Base-by-base conservation (phyloP, 1,139 yeast genomes). In the Lodderomyces pseudojiufengensis region DNA sequence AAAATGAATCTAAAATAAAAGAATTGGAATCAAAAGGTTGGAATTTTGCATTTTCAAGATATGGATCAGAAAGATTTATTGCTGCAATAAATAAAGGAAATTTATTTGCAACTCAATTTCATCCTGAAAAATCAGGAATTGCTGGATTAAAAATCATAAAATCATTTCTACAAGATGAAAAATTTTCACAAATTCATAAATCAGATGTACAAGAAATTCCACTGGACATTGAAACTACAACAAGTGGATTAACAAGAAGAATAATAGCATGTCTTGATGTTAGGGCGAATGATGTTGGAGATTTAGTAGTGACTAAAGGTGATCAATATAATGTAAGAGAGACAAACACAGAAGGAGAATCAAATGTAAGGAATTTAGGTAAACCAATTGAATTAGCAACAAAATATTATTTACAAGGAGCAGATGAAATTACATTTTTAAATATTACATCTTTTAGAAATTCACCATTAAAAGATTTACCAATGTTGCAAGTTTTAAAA, bases 291-390 rank as follows among this genome's bases (percentile, higher is more conserved):
- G 98, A 92, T 53, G 70, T 71, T 27, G 98, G 98, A 25, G 98
- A 92, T 54, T 70, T 92, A 48, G 97, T 92, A 1, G 98, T 92
- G 24, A 92, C 98, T 1, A 92, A 92, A 61, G 98, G 98, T 40
- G 98, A 92, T 53, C 98, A 92, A 57, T 92, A 92, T 55, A 95
- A 92, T 59, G 98, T 92, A 3, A 77, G 98, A 47, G 97, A 88
- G 51, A 73, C 81, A 44, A 53, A 63, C 11, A 18, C 18, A 35
- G 52, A 48, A 8, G 73, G 73, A 36, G 50, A 50, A 9, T 49
- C 50, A 29, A 72, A 75, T 31, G 96, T 92, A 11, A 75, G 97
- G 58, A 92, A 92, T 54, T 69, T 92, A 40, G 98, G 98, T 18
- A 92, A 92, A 57, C 98, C 98, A 1, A 96, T 92, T 1, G 88